Evolutionary conservation across 768 basidiomycete genomes (phyloP).

Genomic region (Suillus clintonianus): DNA sequence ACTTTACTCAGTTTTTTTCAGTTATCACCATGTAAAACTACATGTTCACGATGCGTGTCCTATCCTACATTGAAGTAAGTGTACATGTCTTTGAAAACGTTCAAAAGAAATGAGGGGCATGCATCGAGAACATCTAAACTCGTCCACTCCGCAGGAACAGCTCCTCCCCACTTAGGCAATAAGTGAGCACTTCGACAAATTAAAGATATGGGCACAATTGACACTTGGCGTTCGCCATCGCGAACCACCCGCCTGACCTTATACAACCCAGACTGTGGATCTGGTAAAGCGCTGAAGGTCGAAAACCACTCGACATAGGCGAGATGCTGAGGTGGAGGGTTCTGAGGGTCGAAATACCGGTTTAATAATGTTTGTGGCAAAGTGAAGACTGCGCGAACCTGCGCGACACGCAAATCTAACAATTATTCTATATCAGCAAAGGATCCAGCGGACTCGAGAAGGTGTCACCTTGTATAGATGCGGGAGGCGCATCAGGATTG

Average conservation of each 20-base stretch:
- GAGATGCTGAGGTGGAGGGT: slow-evolving; percentile 16
- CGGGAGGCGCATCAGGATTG: no score
- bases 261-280: slow-evolving; percentile 25
- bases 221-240: background rate
- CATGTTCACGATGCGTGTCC: background rate
- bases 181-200: slow-evolving; percentile 33
- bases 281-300: slow-evolving; percentile 23
- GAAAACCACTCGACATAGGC: slow-evolving; percentile 15
- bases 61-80: background rate
- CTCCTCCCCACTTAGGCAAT: slow-evolving; percentile 31
- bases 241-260: slow-evolving; percentile 23
- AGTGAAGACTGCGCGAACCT: slow-evolving; percentile 8
- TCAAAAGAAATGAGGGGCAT: no score
- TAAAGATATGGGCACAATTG: background rate
- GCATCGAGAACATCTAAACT: slow-evolving; percentile 2
- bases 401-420: slow-evolving; percentile 9
- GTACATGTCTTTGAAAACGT: background rate
- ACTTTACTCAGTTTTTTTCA: background rate
- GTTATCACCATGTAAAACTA: background rate
- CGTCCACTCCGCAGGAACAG: slow-evolving; percentile 31
- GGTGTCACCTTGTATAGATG: no score
- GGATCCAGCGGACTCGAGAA: no score
- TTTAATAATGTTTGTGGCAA: slow-evolving; percentile 1
- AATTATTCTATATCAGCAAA: no score
- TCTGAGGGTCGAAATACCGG: slow-evolving; percentile 18